Evolutionary conservation across 192 early-diverging fungal genomes (phyloP).

Genomic region (Backusella tarrabulga): DNA sequence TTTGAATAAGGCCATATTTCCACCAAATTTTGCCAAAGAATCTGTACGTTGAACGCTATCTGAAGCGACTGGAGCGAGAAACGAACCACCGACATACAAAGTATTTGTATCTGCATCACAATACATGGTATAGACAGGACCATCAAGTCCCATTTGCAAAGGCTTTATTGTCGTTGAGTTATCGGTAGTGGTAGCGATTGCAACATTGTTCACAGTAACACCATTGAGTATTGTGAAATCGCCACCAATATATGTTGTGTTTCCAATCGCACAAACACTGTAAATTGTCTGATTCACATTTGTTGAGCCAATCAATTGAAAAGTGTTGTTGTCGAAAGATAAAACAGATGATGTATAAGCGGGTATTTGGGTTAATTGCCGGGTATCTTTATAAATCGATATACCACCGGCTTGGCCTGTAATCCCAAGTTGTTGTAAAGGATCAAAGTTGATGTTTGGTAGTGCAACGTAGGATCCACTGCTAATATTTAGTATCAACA

Average conservation of each 20-base stretch:
- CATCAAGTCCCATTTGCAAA: slow-evolving; percentile 31
- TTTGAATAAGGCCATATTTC: slow-evolving; percentile 27
- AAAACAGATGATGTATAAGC: slow-evolving; percentile 17
- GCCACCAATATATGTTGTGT: slow-evolving; percentile 27
- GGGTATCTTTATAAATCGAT: slow-evolving; percentile 30
- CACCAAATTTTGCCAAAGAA: slow-evolving; percentile 20
- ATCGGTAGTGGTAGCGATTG: neutral
- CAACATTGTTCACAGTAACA: slow-evolving; percentile 25
- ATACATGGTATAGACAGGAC: slow-evolving; percentile 27
- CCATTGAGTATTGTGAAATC: slow-evolving; percentile 19
- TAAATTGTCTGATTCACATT: slow-evolving; percentile 19
- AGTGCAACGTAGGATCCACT: slow-evolving; percentile 2
- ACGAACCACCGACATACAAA: slow-evolving; percentile 33
- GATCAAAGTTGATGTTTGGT: slow-evolving; percentile 14
- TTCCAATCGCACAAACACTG: slow-evolving; percentile 9
- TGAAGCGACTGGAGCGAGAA: slow-evolving; percentile 23
- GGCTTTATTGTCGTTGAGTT: slow-evolving; percentile 1
- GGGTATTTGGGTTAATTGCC: slow-evolving; percentile 19
- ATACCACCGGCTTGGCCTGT: slow-evolving; percentile 24
- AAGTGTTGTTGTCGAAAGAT: slow-evolving; percentile 15
- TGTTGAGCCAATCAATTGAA: slow-evolving; percentile 17
- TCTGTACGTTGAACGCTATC: neutral
- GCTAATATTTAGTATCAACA: neutral
- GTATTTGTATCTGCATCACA: slow-evolving; percentile 19
- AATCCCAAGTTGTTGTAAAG: slow-evolving; percentile 23